Percentiles rank a stretch among this genome's conserved stretches.
phyloP scores from a whole-genome alignment of 2,329 filamentous ascomycete species.

The Xylariaceae sp. region DNA sequence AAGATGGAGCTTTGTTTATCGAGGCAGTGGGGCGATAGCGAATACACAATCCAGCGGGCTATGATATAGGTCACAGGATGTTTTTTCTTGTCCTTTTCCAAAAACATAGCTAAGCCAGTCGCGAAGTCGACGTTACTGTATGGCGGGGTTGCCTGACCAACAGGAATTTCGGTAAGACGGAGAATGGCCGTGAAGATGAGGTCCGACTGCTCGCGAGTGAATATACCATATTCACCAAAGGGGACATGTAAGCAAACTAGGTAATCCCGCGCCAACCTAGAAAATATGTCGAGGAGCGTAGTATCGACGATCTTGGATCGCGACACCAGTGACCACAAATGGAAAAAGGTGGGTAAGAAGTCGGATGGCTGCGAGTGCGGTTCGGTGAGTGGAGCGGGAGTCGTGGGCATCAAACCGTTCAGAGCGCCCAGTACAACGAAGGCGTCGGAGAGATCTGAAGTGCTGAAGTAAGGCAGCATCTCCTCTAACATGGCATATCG shows the following conservation, averaged over 20 bases:
- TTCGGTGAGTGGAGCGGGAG: slow-evolving; percentile 65
- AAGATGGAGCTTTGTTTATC: slow-evolving; percentile 74
- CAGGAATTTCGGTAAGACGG: slow-evolving; percentile 87
- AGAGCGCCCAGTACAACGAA: slow-evolving; percentile 88
- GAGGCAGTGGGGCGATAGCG: slow-evolving; percentile 77
- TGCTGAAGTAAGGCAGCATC: slow-evolving; percentile 82
- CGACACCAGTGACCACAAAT: slow-evolving; percentile 90
- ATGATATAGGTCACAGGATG: slow-evolving; percentile 89
- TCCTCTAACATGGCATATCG: slow-evolving; percentile 77
- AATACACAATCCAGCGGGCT: slow-evolving; percentile 88
- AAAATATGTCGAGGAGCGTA: slow-evolving; percentile 84
- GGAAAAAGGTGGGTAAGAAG: slow-evolving; percentile 90
- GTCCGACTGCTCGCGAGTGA: slow-evolving; percentile 85
- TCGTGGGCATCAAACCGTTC: slow-evolving; percentile 82
- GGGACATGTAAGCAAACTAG: slow-evolving; percentile 68
- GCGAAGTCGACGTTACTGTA: slow-evolving; percentile 82
- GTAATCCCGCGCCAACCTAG: slow-evolving; percentile 78
- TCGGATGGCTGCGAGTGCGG: slow-evolving; percentile 77
- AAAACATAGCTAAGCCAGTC: slow-evolving; percentile 74
- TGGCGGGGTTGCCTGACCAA: slow-evolving; percentile 89
- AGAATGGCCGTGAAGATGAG: slow-evolving; percentile 89
- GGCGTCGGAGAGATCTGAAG: slow-evolving; percentile 84
- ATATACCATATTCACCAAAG: slow-evolving; percentile 84
- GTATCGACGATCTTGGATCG: slow-evolving; percentile 83
- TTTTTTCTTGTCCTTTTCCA: slow-evolving; percentile 91